A percentile compares a stretch with the other conserved stretches of the same genome.
These are phyloP conservation scores for Coleophoma crateriformis DNA, from an alignment of 2,329 filamentous ascomycete species.

Conservation along the genomic window DNA sequence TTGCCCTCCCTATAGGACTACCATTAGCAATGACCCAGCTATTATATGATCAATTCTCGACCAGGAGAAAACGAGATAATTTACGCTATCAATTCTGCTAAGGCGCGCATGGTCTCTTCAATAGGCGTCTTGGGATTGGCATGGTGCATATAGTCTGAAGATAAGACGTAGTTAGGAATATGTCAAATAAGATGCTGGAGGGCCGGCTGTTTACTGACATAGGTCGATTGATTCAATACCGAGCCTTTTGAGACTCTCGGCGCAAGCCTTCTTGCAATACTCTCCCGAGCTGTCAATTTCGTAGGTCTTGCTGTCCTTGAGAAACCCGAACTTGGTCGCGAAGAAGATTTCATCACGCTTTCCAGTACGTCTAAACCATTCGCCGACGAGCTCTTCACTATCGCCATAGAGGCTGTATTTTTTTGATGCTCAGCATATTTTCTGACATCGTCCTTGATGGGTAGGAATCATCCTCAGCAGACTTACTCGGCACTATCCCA, in stretches of 20 bases:
- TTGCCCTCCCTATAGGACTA: slow-evolving; percentile 38
- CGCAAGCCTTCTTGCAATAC: slow-evolving; percentile 34
- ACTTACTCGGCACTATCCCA: slow-evolving; percentile 17
- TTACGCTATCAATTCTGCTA: slow-evolving; percentile 29
- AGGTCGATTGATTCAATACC: slow-evolving; percentile 32
- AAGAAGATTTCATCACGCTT: slow-evolving; percentile 43
- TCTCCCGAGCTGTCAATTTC: slow-evolving; percentile 30
- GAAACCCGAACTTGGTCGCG: slow-evolving; percentile 39
- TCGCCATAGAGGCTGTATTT: slow-evolving; percentile 21
- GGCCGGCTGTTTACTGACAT: slow-evolving; percentile 5
- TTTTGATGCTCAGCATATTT: not conserved
- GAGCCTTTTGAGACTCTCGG: slow-evolving; percentile 31
- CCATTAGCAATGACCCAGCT: not conserved
- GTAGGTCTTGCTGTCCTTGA: slow-evolving; percentile 11
- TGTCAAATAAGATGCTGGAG: not conserved
- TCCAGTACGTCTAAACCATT: slow-evolving; percentile 39
- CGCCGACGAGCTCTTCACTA: slow-evolving; percentile 38
- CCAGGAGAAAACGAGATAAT: not conserved
- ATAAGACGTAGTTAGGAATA: not conserved
- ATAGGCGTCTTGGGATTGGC: slow-evolving; percentile 30
- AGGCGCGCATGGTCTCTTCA: slow-evolving; percentile 34
- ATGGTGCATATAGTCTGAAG: slow-evolving; percentile 30
- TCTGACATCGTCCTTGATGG: not conserved
- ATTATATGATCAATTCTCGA: not conserved
- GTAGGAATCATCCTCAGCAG: not conserved